Evolutionary conservation across 164 flowering plant genomes (phyloP).

Genomic region (Stephania cephalantha): DNA sequence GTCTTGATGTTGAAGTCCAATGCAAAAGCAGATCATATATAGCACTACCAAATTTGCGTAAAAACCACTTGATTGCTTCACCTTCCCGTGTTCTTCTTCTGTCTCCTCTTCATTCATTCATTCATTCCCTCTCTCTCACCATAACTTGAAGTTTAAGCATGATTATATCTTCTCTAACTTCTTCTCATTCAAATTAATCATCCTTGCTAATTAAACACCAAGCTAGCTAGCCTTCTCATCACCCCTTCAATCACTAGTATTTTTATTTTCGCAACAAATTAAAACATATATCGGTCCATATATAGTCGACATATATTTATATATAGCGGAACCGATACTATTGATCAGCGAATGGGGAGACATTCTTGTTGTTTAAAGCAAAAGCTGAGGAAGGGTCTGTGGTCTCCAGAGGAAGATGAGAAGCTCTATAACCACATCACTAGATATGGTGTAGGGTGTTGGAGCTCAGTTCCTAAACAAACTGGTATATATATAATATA

Average conservation of each 20-base stretch:
- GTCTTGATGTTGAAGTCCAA: conserved; percentile 56
- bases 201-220: neutral
- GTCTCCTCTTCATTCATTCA: conserved; percentile 4
- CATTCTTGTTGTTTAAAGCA: conserved; percentile 58
- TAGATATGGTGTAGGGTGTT: conserved; percentile 74
- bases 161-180: conserved; percentile 16
- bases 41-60: conserved; percentile 59
- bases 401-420: conserved; percentile 97
- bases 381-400: conserved; percentile 72
- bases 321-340: neutral
- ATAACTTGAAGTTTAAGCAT: conserved; percentile 71
- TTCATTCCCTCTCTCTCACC: conserved; percentile 24
- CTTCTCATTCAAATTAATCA: neutral
- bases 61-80: conserved; percentile 73
- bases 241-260: neutral
- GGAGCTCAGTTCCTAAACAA: conserved; percentile 88
- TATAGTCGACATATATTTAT: neutral
- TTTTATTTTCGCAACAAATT: neutral
- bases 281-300: neutral
- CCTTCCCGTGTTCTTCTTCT: conserved; percentile 18
- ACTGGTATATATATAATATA: conserved; percentile 44
- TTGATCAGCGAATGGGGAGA: conserved; percentile 44
- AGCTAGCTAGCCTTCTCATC: neutral
- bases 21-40: conserved; percentile 24
- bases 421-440: conserved; percentile 68